These are phyloP conservation scores for Papiliotrema laurentii DNA, from an alignment of 1,284 basidiomycete genomes.

Conservation along the genomic window DNA sequence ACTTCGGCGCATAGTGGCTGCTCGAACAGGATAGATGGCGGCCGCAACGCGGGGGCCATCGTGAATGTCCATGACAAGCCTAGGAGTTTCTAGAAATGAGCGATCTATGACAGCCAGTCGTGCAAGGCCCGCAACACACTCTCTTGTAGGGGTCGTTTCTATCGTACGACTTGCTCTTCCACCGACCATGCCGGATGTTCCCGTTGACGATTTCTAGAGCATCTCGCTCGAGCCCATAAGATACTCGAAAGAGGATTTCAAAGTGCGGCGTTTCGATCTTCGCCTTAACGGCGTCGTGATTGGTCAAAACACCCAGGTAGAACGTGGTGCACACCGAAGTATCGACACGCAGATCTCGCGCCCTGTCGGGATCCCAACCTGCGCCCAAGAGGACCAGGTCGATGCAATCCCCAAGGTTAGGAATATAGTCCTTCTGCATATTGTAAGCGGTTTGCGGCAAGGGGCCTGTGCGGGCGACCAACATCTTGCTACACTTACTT, in stretches of 20 bases:
- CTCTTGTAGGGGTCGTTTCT: slow-evolving; percentile 34
- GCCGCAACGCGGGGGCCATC: slow-evolving; percentile 52
- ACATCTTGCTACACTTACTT: too few relatives aligned
- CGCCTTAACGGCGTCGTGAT: slow-evolving; percentile 18
- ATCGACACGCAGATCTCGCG: slow-evolving; percentile 66
- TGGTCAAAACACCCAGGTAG: slow-evolving; percentile 57
- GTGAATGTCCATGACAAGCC: slow-evolving; percentile 57
- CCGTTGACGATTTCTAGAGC: slow-evolving; percentile 67
- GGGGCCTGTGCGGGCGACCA: too few relatives aligned
- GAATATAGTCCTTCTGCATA: slow-evolving; percentile 79
- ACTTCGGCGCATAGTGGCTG: slow-evolving; percentile 66
- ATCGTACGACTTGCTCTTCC: slow-evolving; percentile 32
- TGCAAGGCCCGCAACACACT: slow-evolving; percentile 17
- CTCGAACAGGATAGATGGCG: slow-evolving; percentile 59
- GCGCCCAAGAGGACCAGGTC: slow-evolving; percentile 73
- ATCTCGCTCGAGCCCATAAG: slow-evolving; percentile 64
- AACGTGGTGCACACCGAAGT: slow-evolving; percentile 70
- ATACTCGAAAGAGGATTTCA: slow-evolving; percentile 64
- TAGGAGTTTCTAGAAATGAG: slow-evolving; percentile 23
- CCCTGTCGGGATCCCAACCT: slow-evolving; percentile 71
- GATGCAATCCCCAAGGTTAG: slow-evolving; percentile 71
- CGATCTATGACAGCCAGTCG: too few relatives aligned
- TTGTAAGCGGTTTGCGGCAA: not conserved
- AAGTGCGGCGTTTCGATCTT: slow-evolving; percentile 55
- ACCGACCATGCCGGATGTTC: slow-evolving; percentile 53